Evolutionary conservation across 2,329 filamentous ascomycete species (phyloP).

Genomic region (Fusarium nematophilum): DNA sequence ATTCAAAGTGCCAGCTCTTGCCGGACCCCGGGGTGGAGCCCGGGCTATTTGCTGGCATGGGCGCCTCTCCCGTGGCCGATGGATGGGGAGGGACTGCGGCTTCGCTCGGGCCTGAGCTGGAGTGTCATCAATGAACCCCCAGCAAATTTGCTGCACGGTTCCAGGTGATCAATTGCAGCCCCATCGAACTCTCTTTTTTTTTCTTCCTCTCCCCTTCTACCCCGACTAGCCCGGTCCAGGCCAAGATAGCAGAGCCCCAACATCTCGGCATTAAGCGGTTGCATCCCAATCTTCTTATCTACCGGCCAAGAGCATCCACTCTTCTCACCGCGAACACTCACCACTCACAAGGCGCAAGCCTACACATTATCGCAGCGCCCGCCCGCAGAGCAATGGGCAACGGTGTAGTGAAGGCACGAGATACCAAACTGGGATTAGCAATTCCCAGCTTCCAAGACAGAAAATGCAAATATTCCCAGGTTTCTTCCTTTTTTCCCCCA

Average conservation of each 20-base stretch:
- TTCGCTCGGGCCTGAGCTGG: slow-evolving; percentile 38
- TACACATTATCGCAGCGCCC: not conserved
- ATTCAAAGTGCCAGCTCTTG: not conserved
- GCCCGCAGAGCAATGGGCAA: not conserved
- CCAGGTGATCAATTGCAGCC: slow-evolving; percentile 17
- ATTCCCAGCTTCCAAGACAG: slow-evolving; percentile 12
- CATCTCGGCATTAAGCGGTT: slow-evolving; percentile 11
- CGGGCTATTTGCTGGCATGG: slow-evolving; percentile 31
- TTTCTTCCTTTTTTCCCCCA: slow-evolving; percentile 25
- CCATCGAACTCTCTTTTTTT: slow-evolving; percentile 20
- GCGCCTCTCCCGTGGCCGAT: slow-evolving; percentile 34
- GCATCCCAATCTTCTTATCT: slow-evolving; percentile 28
- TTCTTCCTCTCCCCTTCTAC: not conserved
- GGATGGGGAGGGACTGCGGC: slow-evolving; percentile 31
- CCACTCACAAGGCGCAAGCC: slow-evolving; percentile 6
- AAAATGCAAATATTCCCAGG: slow-evolving; percentile 28
- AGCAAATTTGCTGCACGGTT: slow-evolving; percentile 30
- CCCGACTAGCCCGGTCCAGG: slow-evolving; percentile 13
- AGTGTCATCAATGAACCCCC: slow-evolving; percentile 25
- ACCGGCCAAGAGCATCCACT: slow-evolving; percentile 8
- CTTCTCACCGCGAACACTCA: not conserved
- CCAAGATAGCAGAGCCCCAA: slow-evolving; percentile 22
- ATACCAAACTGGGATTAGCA: not conserved
- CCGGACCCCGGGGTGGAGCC: slow-evolving; percentile 7
- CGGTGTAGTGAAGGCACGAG: slow-evolving; percentile 1